Base-by-base conservation (phyloP, 2,329 filamentous ascomycete species). In the Aspergillus floridensis region DNA sequence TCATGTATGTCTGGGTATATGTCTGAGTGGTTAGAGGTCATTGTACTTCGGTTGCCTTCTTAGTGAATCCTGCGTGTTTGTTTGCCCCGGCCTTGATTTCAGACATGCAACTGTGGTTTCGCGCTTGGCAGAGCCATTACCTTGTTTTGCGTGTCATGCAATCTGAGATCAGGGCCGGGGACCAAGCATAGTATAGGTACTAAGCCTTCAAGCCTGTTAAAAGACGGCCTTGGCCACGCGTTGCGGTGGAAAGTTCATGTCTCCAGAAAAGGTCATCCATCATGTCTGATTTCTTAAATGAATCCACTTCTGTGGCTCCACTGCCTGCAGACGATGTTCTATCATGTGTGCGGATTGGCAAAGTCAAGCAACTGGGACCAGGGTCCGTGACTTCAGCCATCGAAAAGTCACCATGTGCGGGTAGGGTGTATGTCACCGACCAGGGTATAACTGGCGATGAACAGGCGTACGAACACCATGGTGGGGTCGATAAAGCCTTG, bases 401-500 rank as follows among this genome's bases (percentile, higher is more conserved):
- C 38, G 38, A 44, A n/a, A 44, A 44, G 16, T 44, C 16, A 16
- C n/a, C 38, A 44, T 44, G 38, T 16, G 14, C 4, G 38, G 38
- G 38, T 5, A 44, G 16, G 38, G 38, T 44, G 1, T 44, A n/a
- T 44, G 38, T 44, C 38, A 44, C 14, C 14, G 5, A 44, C 0
- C 38, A 44, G 38, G 38, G 38, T 19, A n/a, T 44, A 10, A 44
- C 16, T 16, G 38, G 38, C 8, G 38, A 44, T 19, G 38, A 44
- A 19, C 38, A 19, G n/a, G 38, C 38, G 63, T 84, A 56, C 26
- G 82, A 81, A 0, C 84, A 85, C 55, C 87, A 89, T 59, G 85
- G 86, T 6, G 85, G 86, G 0, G 71, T 75, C 0, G 87, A 90
- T 60, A 89, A 88, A 70, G 87, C 86, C 0, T 77, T 89, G 10